Conservation (phyloP, 1,139 yeast species). For the Protomyces inundatus region DNA sequence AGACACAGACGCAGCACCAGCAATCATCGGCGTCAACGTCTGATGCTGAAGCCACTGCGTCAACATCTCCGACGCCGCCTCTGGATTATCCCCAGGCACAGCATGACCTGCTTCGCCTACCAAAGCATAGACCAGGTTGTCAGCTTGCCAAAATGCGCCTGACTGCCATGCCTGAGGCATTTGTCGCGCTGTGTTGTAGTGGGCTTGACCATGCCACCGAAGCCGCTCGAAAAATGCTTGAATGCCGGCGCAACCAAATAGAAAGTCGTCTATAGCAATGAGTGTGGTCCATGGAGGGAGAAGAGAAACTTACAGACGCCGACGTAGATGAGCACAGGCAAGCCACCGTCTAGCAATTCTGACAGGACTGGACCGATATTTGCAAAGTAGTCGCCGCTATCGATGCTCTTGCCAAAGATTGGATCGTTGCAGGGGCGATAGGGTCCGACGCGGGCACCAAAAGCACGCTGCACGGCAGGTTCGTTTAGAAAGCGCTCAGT, state of each 20-base stretch:
- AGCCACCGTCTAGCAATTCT: conserved; percentile 42
- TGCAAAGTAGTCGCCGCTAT: neutral
- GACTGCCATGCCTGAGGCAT: neutral
- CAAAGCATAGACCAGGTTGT: neutral
- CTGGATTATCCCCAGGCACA: neutral
- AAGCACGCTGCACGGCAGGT: conserved; percentile 63
- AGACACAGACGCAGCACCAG: no score
- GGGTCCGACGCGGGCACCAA: conserved; percentile 68
- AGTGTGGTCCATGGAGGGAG: no score
- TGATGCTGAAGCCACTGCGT: neutral
- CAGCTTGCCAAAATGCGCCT: neutral
- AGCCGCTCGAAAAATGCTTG: neutral
- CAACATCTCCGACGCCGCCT: neutral
- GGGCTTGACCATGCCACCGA: neutral
- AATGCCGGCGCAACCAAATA: neutral
- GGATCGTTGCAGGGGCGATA: conserved; percentile 83
- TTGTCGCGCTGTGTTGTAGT: neutral
- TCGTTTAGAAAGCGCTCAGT: conserved; percentile 64
- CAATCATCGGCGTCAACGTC: no score
- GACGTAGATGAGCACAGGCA: conserved; percentile 75
- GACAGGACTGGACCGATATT: conserved; percentile 28
- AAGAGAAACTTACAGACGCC: conserved; percentile 63
- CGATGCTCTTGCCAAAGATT: conserved; percentile 49
- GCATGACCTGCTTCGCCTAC: neutral
- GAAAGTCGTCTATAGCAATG: neutral